These are phyloP conservation scores for Ophiocordyceps polyrhachis-furcata DNA, from an alignment of 2,329 filamentous ascomycete species.

Conservation along the genomic window DNA sequence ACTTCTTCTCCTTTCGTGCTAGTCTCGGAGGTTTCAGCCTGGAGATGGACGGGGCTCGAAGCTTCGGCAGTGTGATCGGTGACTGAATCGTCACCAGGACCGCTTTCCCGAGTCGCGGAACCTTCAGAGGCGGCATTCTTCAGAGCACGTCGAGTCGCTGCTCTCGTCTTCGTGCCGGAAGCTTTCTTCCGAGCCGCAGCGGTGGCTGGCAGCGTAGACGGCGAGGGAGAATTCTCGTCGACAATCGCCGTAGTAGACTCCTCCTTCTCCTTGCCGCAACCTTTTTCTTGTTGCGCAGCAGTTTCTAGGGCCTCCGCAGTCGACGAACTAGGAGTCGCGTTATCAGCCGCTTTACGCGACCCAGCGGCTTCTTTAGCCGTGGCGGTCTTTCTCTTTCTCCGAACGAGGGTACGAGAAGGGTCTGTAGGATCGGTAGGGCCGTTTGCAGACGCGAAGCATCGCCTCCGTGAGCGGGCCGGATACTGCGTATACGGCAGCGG, in stretches of 20 bases:
- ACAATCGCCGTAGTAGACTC: not conserved
- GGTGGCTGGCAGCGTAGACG: no score
- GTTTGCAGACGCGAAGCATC: not conserved
- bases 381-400: not conserved
- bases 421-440: not conserved
- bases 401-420: not conserved
- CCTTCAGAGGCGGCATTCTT: not conserved
- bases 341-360: not conserved
- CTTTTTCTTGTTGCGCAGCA: not conserved
- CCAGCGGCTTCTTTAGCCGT: not conserved
- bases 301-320: not conserved
- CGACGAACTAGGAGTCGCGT: not conserved
- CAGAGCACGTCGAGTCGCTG: no score
- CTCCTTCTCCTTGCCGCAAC: not conserved
- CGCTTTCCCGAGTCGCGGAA: not conserved
- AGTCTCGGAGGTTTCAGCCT: not conserved
- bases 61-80: not conserved
- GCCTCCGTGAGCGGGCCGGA: not conserved
- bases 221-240: not conserved
- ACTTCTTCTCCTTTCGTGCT: no score
- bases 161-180: no score
- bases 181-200: no score
- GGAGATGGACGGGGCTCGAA: not conserved
- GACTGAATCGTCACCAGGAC: not conserved
- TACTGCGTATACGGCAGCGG: not conserved